These are phyloP conservation scores for Alternaria consortialis DNA, from an alignment of 2,329 filamentous ascomycete genomes.

Conservation along the genomic window DNA sequence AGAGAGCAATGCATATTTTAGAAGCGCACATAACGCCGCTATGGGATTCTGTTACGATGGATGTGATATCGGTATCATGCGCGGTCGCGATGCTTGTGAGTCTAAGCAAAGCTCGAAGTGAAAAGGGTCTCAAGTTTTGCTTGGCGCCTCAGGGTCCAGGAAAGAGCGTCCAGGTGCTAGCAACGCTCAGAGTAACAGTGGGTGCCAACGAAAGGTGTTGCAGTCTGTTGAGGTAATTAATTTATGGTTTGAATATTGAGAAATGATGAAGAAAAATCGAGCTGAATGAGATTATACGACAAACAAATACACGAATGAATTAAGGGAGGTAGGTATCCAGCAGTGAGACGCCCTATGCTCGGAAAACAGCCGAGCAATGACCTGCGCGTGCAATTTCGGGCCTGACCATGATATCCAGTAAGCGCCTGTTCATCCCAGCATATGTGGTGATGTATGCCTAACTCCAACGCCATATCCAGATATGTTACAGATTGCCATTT, in stretches of 20 bases:
- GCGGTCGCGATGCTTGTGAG: neutral
- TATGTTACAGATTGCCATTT: constrained; percentile 35
- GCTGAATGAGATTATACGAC: neutral
- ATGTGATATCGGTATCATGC: neutral
- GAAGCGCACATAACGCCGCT: neutral
- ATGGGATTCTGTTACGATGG: neutral
- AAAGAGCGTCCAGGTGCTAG: neutral
- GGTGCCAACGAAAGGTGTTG: too few relatives aligned
- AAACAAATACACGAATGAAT: constrained; percentile 3
- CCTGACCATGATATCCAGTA: constrained; percentile 3
- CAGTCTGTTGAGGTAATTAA: neutral
- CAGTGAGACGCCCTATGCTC: neutral
- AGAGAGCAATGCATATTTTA: neutral
- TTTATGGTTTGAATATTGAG: neutral
- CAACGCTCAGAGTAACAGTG: neutral
- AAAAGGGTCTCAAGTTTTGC: neutral
- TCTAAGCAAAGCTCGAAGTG: neutral
- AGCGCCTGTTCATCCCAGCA: constrained; percentile 7
- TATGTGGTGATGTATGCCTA: constrained; percentile 13
- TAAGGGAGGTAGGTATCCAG: neutral
- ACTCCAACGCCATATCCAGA: constrained; percentile 28
- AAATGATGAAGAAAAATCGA: neutral
- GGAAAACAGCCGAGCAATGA: neutral
- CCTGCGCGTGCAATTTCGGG: neutral
- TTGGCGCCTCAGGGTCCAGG: neutral